phyloP scores from a whole-genome alignment of 1,284 basidiomycete species.

The Apiotrichum laibachii region DNA sequence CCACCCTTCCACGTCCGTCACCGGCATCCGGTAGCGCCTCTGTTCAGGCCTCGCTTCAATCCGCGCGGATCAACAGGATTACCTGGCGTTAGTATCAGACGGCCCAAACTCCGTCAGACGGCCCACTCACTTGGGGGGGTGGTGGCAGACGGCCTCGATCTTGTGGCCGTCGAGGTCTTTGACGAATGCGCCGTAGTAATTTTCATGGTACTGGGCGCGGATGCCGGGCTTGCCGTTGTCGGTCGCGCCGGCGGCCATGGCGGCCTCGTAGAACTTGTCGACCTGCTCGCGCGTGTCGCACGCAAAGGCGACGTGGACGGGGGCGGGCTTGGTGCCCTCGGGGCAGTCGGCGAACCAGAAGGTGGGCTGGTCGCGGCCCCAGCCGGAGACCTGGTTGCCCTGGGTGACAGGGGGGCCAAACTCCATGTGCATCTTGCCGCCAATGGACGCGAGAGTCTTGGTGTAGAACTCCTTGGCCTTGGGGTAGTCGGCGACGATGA shows the following conservation, averaged over 20 bases:
- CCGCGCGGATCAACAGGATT: too few species aligned
- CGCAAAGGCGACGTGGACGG: conserved; percentile 15
- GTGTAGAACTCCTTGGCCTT: conserved; percentile 18
- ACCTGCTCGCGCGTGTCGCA: conserved; percentile 1
- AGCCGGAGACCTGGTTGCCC: conserved; percentile 8
- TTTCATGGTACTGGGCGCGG: conserved; percentile 16
- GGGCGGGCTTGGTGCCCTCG: not conserved
- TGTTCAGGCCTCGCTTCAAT: too few species aligned
- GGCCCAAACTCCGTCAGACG: too few species aligned
- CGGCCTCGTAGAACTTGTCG: conserved; percentile 17
- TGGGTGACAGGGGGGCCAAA: not conserved
- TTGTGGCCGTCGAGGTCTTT: conserved; percentile 19
- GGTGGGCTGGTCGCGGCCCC: conserved; percentile 8
- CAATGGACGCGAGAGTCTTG: conserved; percentile 8
- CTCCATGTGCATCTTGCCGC: conserved; percentile 13
- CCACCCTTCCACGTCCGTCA: too few species aligned
- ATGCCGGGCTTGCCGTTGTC: conserved; percentile 18
- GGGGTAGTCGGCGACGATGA: conserved; percentile 14
- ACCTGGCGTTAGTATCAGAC: too few species aligned
- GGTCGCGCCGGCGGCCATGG: conserved; percentile 15
- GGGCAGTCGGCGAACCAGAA: conserved; percentile 15
- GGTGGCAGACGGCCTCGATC: conserved; percentile 21
- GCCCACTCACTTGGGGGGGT: not conserved
- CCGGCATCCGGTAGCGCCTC: too few species aligned
- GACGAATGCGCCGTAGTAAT: conserved; percentile 21